Evolutionary conservation across 805 yeast genomes (phyloP), one percentile per base, ranked within the genome.

Genomic region (Hanseniaspora guilliermondii): DNA sequence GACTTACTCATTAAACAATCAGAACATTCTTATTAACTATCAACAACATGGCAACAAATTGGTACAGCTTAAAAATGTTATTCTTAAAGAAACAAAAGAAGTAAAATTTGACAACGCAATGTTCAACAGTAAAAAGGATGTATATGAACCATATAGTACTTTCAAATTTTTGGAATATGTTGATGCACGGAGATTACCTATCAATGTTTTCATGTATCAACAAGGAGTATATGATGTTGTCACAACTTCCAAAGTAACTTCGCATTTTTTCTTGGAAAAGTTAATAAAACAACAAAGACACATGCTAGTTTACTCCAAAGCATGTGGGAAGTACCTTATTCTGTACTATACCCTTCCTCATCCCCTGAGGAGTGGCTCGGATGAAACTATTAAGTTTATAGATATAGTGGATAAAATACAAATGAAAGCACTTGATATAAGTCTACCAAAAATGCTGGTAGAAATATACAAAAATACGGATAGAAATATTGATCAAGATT

Each of bases 231-330:
- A 49, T 21, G 47, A 49, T 49, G 16, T 44, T 3, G 30, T 38
- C 1, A 49, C 57, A 5, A 42, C 54, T 2, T 49, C 54, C n/a
- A 55, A 55, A 32, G 50, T 47, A 4, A 24, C 57, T 5, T 32
- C 57, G 5, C 53, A 55, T 25, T 49, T 49, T 33, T 55, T 55
- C n/a, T 14, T 55, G n/a, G 57, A 55, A 25, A 55, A 55, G 30
- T 22, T 55, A 3, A 33, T 48, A 9, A 55, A 38, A 42, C 53
- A 25, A 9, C 47, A 55, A 25, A 22, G 57, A 12, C 50, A 37
- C 19, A 55, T 55, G 57, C 38, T 55, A 33, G 45, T 49, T 6
- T 46, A 45, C 21, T 33, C 35, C 24, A 48, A 49, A 42, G 6
- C 6, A 7, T 21, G 39, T 27, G 38, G 49, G 9, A 44, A 39